Conservation (phyloP, 331 rosid genomes). For the Stylosanthes scabra region DNA sequence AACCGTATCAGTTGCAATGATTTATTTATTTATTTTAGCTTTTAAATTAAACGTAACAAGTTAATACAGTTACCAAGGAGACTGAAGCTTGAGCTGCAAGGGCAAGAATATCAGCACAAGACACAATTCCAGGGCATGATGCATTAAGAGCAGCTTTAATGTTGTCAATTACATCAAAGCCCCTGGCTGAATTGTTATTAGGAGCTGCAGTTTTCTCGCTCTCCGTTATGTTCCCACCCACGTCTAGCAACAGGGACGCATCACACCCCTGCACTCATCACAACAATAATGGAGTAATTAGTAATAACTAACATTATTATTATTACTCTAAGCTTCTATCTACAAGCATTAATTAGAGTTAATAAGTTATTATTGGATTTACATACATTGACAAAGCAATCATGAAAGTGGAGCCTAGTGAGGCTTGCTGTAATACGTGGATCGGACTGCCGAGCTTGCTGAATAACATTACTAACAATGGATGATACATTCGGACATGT, state of each 20-base stretch:
- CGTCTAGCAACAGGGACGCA: slow-evolving; percentile 72
- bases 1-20: too few relatives aligned
- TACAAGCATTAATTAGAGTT: too few relatives aligned
- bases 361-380: too few relatives aligned
- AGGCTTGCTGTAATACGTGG: slow-evolving; percentile 73
- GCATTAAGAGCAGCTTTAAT: slow-evolving; percentile 61
- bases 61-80: slow-evolving; percentile 49
- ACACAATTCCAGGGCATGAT: slow-evolving; percentile 61
- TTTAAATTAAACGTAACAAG: not conserved
- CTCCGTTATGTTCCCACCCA: slow-evolving; percentile 58
- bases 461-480: slow-evolving; percentile 56
- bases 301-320: too few relatives aligned
- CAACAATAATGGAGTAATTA: too few relatives aligned
- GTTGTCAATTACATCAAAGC: slow-evolving; percentile 63
- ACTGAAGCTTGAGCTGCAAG: slow-evolving; percentile 75
- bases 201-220: slow-evolving; percentile 79
- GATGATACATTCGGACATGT: slow-evolving; percentile 71
- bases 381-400: slow-evolving; percentile 74
- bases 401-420: slow-evolving; percentile 78
- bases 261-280: slow-evolving; percentile 66
- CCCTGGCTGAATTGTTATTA: slow-evolving; percentile 56
- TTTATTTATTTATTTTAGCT: too few relatives aligned
- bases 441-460: slow-evolving; percentile 61
- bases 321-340: too few relatives aligned
- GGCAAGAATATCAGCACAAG: slow-evolving; percentile 82